phyloP scores from a whole-genome alignment of 352 stramenopile genomes.

The Pythium vanterpoolii region DNA sequence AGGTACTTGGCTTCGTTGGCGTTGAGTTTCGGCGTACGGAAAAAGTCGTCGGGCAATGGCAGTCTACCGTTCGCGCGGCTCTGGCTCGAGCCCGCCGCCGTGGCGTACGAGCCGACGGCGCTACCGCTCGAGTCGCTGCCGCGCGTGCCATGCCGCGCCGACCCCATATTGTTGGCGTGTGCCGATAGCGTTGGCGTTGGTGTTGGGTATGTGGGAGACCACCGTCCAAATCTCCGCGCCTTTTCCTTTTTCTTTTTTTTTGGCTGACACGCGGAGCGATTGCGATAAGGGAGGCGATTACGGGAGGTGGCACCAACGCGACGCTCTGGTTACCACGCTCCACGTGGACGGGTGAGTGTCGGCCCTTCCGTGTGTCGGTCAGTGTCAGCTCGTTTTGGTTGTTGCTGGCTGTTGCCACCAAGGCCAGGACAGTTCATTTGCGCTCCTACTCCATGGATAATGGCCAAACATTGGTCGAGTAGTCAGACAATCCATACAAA shows the following conservation, averaged over 20 bases:
- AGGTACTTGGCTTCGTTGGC: constrained; percentile 66
- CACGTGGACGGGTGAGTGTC: constrained; percentile 13
- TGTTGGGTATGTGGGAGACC: no score
- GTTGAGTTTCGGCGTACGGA: constrained; percentile 56
- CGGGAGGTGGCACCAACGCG: constrained; percentile 4
- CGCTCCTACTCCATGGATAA: no score
- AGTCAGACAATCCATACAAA: constrained; percentile 17
- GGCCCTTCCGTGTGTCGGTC: constrained; percentile 20
- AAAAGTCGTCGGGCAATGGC: constrained; percentile 68
- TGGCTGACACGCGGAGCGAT: no score
- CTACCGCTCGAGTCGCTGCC: constrained; percentile 13
- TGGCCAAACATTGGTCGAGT: no score
- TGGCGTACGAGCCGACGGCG: constrained; percentile 1
- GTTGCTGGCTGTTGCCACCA: constrained; percentile 12
- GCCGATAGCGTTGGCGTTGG: background rate
- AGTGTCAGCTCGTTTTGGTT: constrained; percentile 3
- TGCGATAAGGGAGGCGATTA: no score
- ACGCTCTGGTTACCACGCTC: background rate
- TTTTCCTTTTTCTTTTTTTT: no score
- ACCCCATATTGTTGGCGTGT: background rate
- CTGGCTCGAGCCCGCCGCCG: background rate
- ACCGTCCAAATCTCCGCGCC: no score
- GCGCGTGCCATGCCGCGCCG: constrained; percentile 1
- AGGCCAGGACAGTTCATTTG: no score
- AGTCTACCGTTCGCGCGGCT: constrained; percentile 29